Evolutionary conservation across 73 alveolate genomes (phyloP).

Genomic region (Tetrahymena malaccensis): DNA sequence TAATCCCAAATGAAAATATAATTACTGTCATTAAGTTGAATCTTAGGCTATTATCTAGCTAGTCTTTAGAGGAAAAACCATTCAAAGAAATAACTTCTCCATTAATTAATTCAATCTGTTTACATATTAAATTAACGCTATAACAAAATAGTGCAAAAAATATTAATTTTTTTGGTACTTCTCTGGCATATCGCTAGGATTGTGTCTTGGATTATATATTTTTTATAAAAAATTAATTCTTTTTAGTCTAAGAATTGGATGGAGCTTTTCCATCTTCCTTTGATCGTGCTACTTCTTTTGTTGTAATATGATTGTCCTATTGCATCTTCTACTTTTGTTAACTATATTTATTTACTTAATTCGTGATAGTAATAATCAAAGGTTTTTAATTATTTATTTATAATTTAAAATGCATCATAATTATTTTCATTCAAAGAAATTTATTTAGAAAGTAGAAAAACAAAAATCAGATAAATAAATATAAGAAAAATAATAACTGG

Average conservation of each 20-base stretch:
- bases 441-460: too few relatives aligned
- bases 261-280: not conserved
- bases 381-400: not conserved
- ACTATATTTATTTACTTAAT: not conserved
- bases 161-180: not conserved
- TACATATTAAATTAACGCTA: not conserved
- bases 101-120: not conserved
- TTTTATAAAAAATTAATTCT: not conserved
- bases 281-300: not conserved
- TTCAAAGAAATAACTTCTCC: not conserved
- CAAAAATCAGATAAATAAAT: too few relatives aligned
- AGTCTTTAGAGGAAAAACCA: not conserved
- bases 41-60: not conserved
- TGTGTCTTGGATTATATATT: not conserved
- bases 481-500: too few relatives aligned
- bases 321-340: not conserved
- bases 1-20: not conserved
- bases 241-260: not conserved
- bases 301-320: not conserved
- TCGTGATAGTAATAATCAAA: not conserved
- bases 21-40: not conserved
- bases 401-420: not conserved
- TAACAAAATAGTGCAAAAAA: not conserved
- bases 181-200: not conserved
- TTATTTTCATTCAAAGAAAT: not conserved